phyloP scores from a whole-genome alignment of 257 asterid species.

The Paraleonurus japonicus region DNA sequence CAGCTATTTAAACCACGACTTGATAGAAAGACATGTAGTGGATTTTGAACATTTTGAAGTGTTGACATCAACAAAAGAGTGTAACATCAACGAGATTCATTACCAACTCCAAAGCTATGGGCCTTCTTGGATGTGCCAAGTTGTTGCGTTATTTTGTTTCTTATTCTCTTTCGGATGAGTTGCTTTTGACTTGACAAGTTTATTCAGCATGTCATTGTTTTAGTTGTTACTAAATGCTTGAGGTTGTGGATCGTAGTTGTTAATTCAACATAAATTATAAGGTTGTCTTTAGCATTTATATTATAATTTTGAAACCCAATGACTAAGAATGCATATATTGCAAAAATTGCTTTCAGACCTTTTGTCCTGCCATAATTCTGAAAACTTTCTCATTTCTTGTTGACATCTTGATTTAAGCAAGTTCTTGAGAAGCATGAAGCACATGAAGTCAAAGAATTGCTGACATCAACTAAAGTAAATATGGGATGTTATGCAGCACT shows the following conservation, averaged over 20 bases:
- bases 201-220: not conserved
- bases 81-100: not conserved
- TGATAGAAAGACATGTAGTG: not conserved
- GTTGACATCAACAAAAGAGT: not conserved
- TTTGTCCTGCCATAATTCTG: not conserved
- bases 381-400: slow-evolving; percentile 1
- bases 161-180: not conserved
- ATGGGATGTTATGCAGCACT: not conserved
- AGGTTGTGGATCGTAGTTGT: not conserved
- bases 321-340: not conserved
- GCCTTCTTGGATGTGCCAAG: slow-evolving; percentile 3
- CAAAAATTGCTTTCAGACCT: not conserved
- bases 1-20: slow-evolving; percentile 3
- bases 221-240: not conserved
- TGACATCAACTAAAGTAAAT: not conserved
- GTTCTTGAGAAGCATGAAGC: not conserved
- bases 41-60: not conserved
- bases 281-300: not conserved
- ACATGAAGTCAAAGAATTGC: not conserved
- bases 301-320: not conserved
- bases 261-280: not conserved
- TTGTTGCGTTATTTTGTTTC: not conserved
- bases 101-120: not conserved
- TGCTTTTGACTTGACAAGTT: not conserved
- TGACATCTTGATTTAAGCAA: not conserved